Conservation (phyloP, 257 asterid species). For the Rhazya stricta region DNA sequence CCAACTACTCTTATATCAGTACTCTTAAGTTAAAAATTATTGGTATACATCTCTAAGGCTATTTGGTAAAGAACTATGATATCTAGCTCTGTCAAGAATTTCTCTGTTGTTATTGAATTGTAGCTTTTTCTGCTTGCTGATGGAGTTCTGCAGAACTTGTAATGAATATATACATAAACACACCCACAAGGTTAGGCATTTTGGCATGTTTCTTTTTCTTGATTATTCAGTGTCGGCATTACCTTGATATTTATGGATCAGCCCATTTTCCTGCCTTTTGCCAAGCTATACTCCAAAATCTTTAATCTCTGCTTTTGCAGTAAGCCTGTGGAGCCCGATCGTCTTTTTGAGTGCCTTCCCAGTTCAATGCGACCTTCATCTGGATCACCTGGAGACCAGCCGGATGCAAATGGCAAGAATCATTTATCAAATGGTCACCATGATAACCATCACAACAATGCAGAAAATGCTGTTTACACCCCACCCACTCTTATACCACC, state of each 20-base stretch:
- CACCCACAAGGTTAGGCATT: not conserved
- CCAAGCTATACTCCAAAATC: not conserved
- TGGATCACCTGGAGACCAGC: slow-evolving; percentile 70
- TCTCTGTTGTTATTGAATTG: not conserved
- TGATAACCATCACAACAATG: slow-evolving; percentile 46
- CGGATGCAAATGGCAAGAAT: slow-evolving; percentile 51
- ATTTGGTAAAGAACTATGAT: not conserved
- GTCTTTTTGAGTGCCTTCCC: slow-evolving; percentile 98
- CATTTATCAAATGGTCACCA: slow-evolving; percentile 61
- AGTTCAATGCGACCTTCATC: slow-evolving; percentile 92
- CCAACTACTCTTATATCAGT: not conserved
- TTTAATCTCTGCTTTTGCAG: slow-evolving; percentile 38
- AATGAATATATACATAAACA: not conserved
- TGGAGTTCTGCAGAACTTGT: not conserved
- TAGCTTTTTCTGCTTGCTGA: not conserved
- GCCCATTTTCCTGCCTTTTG: not conserved
- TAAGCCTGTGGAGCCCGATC: slow-evolving; percentile 98
- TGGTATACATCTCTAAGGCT: not conserved
- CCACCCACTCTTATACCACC: slow-evolving; percentile 94
- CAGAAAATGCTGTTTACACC: slow-evolving; percentile 67
- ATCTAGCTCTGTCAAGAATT: not conserved
- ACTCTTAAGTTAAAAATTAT: not conserved
- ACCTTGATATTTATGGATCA: not conserved
- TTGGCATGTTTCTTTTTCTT: not conserved
- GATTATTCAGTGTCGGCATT: not conserved